A percentile compares a stretch with the other conserved stretches of the same genome.
Conservation (phyloP, 139 green algal species). For the Picochlorum sp. region DNA sequence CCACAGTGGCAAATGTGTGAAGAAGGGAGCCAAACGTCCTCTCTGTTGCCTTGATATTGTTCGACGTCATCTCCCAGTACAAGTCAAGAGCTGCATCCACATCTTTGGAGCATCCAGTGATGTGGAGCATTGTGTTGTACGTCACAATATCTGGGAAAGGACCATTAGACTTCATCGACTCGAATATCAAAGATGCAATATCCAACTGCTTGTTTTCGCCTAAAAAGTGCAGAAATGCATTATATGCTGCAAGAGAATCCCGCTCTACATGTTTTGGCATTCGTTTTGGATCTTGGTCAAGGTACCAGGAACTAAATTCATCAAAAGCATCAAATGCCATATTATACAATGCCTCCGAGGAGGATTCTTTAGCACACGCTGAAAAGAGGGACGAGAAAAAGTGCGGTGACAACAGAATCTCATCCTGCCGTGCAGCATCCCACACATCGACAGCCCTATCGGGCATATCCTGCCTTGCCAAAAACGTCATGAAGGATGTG, state of each 20-base stretch:
- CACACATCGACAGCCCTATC: conserved; percentile 38
- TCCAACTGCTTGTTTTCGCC: conserved; percentile 13
- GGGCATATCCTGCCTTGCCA: conserved; percentile 17
- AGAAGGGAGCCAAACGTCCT: conserved; percentile 43
- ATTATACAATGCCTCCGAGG: conserved; percentile 22
- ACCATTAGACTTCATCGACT: conserved; percentile 19
- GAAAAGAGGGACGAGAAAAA: conserved; percentile 39
- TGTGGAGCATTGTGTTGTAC: conserved; percentile 38
- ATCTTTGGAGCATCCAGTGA: conserved; percentile 20
- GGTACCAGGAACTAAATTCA: conserved; percentile 19
- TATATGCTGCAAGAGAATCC: conserved; percentile 35
- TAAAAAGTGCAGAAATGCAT: conserved; percentile 40
- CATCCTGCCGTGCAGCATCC: conserved; percentile 31
- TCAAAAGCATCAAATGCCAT: conserved; percentile 19
- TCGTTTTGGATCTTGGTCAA: background rate
- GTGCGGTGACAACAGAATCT: conserved; percentile 20
- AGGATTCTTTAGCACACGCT: conserved; percentile 22
- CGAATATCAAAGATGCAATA: conserved; percentile 25
- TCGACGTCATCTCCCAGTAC: conserved; percentile 21
- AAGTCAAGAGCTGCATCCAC: conserved; percentile 13
- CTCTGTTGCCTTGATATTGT: conserved; percentile 21
- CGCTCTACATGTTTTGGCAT: background rate
- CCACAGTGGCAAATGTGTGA: conserved; percentile 37
- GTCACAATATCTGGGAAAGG: conserved; percentile 42
- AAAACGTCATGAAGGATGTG: conserved; percentile 30